Base-by-base conservation (phyloP, 2,329 filamentous ascomycete species). In the Cordyceps javanica region DNA sequence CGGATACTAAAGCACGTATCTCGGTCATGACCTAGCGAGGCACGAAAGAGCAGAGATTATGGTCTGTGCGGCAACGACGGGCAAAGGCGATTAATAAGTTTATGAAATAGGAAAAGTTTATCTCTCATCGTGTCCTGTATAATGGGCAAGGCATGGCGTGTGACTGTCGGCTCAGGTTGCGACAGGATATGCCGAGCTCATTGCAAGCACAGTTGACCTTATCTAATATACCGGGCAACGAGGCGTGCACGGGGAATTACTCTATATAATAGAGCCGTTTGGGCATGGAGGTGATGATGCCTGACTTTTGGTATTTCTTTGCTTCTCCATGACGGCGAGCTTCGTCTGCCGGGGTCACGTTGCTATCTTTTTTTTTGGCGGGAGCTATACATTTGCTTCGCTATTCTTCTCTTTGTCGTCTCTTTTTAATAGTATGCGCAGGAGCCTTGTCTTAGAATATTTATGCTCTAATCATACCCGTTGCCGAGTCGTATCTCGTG, bases 1-100 rank as follows among this genome's bases (percentile, higher is more conserved):
- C 77, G 94, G 94, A 75, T 97, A 97, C 82, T 97, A 92, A 73
- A 66, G 5, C 19, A n/a, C 7, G 21, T 42, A 32, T 42, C 11
- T n/a, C 10, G 21, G n/a, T 44, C 23, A 41, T 48, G 42, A 39
- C 21, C 32, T 41, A 14, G 21, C 3, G 38, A 21, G 30, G 41
- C 26, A 16, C 21, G 41, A 11, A 26, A 38, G 50, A 36, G 26
- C 30, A 30, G 28, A 36, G 41, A 42, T 30, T 19, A 9, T 36
- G 36, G 28, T 46, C 32, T 46, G 23, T 36, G 36, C 30, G 28
- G 30, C 26, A 45, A 34, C 25, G 44, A 26, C 36, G 26, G 34
- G 26, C 36, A 19, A 57, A 57, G 13, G 46, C 28, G 38, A 28
- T 57, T 50, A 44, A 50, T 57, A 57, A 49, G 38, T 52, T n/a